Evolutionary conservation across 352 stramenopile genomes (phyloP), one percentile per base, ranked within the genome.

Genomic region (Phytopythium delawarense): DNA sequence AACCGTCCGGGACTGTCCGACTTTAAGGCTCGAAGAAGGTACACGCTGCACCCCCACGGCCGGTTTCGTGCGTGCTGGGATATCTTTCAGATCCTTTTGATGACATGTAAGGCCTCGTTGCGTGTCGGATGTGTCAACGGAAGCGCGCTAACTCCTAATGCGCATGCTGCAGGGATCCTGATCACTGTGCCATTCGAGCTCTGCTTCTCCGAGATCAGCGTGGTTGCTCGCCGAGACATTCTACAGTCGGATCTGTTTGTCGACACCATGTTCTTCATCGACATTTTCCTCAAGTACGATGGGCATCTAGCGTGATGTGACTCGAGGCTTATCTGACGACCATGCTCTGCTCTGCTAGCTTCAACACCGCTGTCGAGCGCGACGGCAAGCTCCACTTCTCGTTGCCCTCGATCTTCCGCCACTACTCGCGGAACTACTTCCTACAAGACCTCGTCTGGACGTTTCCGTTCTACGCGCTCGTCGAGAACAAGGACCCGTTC

Each of bases 371-470:
- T 6, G 75, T 91, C 32, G 84, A 94, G 65, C 66, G 70, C 32
- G 79, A 92, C n/a, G 82, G 81, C 46, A 87, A 81, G 30, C 64
- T 94, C 0, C 79, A 92, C 34, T 91, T 92, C 56, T 89, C 78
- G 1, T 69, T 74, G 20, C 51, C 61, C 0, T 77, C 76, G 4
- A 94, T 91, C 21, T 65, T 75, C 4, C 63, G 68, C 8, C 63
- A 84, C 34, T 94, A 94, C 40, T 37, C 76, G 18, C 48, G 65
- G 8, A 69, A 71, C 1, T 91, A 81, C 76, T 82, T 94, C 50
- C 20, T 83, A 12, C 66, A 77, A 11, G 81, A 94, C 61, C 37
- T 87, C 23, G 40, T 89, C 8, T 90, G 74, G 71, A 91, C 82
- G 9, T 66, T 91, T 15, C 84, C 84, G 9, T 87, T 92, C 54